Percentiles rank a stretch among this genome's conserved stretches.
phyloP scores from a whole-genome alignment of 2,329 filamentous ascomycete species.

The Aspergillus latus region DNA sequence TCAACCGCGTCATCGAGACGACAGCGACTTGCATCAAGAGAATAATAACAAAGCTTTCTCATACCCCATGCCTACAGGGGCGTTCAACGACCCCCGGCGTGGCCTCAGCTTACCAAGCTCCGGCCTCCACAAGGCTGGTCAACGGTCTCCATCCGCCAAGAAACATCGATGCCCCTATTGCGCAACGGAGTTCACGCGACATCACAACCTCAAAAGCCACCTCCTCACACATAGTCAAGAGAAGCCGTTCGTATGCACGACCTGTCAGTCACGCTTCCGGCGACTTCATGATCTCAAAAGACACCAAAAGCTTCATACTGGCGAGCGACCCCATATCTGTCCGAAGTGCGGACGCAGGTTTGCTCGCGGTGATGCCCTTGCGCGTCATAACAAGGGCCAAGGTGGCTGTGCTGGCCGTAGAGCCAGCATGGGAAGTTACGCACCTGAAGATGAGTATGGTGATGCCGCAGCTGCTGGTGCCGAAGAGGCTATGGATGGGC shows the following conservation, averaged over 20 bases:
- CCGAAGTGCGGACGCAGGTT: constrained; percentile 94
- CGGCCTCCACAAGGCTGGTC: constrained; percentile 56
- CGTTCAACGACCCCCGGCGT: constrained; percentile 53
- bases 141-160: constrained; percentile 73
- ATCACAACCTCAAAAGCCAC: constrained; percentile 97
- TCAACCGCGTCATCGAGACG: constrained; percentile 37
- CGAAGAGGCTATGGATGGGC: constrained; percentile 63
- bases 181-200: constrained; percentile 92
- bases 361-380: constrained; percentile 89
- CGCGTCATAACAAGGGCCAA: constrained; percentile 91
- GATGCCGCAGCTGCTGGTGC: constrained; percentile 45
- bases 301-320: constrained; percentile 94
- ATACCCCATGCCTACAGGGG: constrained; percentile 60
- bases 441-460: constrained; percentile 69
- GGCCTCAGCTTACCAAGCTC: constrained; percentile 60
- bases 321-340: constrained; percentile 92
- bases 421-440: constrained; percentile 80
- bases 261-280: constrained; percentile 90
- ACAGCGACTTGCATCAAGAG: constrained; percentile 41
- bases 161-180: constrained; percentile 97
- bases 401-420: constrained; percentile 91
- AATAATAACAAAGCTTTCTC: constrained; percentile 58
- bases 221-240: constrained; percentile 97
- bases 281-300: constrained; percentile 93
- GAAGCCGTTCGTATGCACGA: constrained; percentile 91